Base-by-base conservation (phyloP, 371 early-diverging fungal species). In the Fennellomyces sp. region DNA sequence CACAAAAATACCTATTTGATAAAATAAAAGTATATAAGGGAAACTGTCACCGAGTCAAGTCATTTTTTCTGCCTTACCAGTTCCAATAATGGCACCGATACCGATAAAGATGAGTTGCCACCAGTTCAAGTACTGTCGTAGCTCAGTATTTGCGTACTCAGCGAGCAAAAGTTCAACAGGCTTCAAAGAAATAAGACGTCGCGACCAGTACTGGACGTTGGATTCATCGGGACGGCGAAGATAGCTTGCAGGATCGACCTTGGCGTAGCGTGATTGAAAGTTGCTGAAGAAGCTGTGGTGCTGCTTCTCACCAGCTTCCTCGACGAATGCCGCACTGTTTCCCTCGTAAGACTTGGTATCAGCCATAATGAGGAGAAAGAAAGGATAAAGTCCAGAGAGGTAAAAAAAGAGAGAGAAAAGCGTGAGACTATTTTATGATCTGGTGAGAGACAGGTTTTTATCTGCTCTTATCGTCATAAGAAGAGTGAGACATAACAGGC, bases 11-110 rank as follows among this genome's bases (percentile, higher is more conserved):
- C 85, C 85, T 25, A 70, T 69, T 48, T 90, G 90, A 58, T 91
- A 88, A 52, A 89, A 89, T 33, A 79, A 82, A 58, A 91, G 89
- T 55, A 81, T 77, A 57, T 78, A 82, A 25, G 80, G 68, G 63
- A 75, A 8, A 23, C 5, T n/a, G 26, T 0, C 30, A 7, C 15
- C 15, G 15, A n/a, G 26, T 30, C 23, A 35, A 26, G 23, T 25
- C 5, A 28, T 48, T 48, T 5, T 36, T 35, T 21, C 3, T 52
- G 10, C 74, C 30, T 78, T 80, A 30, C 85, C 85, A 15, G 76
- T 77, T 55, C 94, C 94, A 60, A 94, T 89, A 53, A 91, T 91
- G 41, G 84, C 87, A 61, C 92, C 94, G 56, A 85, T 81, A 59
- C 85, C 85, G 21, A 85, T 71, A 66, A 80, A 79, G 17, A 80